Conservation (phyloP, 371 early-diverging fungal genomes). For the Syncephalis fuscata region DNA sequence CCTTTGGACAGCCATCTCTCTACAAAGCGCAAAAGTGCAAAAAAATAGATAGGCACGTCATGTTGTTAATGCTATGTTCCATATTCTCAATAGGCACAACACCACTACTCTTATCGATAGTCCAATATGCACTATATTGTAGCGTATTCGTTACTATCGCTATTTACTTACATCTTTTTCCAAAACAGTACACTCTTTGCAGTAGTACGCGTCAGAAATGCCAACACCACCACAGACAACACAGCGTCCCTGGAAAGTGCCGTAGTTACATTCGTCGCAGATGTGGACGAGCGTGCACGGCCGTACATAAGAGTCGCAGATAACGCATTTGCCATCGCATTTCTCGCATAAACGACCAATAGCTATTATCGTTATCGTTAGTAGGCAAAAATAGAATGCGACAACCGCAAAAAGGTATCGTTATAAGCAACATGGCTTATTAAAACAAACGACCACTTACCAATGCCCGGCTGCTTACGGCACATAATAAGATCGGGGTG, state of each 20-base stretch:
- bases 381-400: no score
- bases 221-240: conserved; percentile 86
- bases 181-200: conserved; percentile 73
- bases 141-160: background rate
- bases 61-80: no score
- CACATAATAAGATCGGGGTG: conserved; percentile 93
- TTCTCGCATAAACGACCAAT: conserved; percentile 93
- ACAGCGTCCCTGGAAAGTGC: conserved; percentile 79
- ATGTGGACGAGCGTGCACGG: conserved; percentile 57
- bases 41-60: no score
- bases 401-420: no score
- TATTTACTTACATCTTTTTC: conserved; percentile 67
- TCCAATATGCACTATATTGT: background rate
- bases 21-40: conserved; percentile 9
- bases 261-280: conserved; percentile 96
- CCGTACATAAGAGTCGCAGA: conserved; percentile 71
- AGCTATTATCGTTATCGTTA: no score
- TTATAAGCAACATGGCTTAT: background rate
- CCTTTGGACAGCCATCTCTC: conserved; percentile 96
- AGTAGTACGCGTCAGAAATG: conserved; percentile 92
- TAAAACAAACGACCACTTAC: conserved; percentile 10
- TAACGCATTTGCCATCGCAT: conserved; percentile 87
- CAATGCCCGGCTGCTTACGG: conserved; percentile 87
- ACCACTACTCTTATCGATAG: background rate
- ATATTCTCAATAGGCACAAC: no score